phyloP scores from a whole-genome alignment of 129 eudicot species.

The Artemisia annua region DNA sequence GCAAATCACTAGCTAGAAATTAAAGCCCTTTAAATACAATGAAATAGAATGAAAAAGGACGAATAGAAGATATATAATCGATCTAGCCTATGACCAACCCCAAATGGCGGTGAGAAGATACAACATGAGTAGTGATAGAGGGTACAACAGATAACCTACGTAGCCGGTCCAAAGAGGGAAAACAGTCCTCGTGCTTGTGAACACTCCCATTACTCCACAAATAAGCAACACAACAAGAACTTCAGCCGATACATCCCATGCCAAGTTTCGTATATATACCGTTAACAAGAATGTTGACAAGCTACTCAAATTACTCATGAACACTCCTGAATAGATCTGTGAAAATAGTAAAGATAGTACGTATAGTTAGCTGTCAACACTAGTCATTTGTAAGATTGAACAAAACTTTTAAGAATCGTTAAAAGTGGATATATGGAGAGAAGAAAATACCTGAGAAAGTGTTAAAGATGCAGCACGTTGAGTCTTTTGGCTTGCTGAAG shows the following conservation, averaged over 20 bases:
- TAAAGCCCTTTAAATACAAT: no score
- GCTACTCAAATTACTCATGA: constrained; percentile 57
- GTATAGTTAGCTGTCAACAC: no score
- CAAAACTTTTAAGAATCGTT: neutral
- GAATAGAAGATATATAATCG: no score
- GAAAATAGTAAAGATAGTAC: neutral
- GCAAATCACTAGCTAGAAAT: no score
- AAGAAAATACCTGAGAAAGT: constrained; percentile 50
- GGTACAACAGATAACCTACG: constrained; percentile 44
- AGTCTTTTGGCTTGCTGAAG: constrained; percentile 54
- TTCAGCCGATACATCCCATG: constrained; percentile 64
- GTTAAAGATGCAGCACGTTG: constrained; percentile 53
- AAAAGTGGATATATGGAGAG: neutral
- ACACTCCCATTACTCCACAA: constrained; percentile 44
- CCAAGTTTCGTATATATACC: constrained; percentile 46
- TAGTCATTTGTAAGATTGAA: neutral
- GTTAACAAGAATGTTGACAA: constrained; percentile 41
- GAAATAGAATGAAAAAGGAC: no score
- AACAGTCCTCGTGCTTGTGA: constrained; percentile 42
- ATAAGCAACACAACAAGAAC: constrained; percentile 52
- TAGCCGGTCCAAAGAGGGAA: constrained; percentile 59
- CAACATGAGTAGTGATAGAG: constrained; percentile 45
- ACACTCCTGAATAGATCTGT: constrained; percentile 63
- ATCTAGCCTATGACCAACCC: constrained; percentile 25
- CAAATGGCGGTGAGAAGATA: constrained; percentile 40